Evolutionary conservation across 2,329 filamentous ascomycete species (phyloP).

Genomic region (Elsinoe australis): DNA sequence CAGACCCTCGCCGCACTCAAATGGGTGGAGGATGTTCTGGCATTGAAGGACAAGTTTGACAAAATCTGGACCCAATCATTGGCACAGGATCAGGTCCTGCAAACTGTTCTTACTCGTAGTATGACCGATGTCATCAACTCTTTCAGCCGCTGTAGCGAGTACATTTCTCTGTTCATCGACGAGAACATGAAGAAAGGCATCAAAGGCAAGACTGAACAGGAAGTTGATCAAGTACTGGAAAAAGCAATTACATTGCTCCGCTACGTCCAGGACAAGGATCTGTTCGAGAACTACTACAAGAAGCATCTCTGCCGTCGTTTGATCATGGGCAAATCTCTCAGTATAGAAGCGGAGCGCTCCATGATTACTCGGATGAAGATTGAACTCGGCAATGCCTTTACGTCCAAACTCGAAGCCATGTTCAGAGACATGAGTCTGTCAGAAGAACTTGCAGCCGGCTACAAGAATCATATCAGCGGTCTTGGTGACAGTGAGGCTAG

Average conservation of each 20-base stretch:
- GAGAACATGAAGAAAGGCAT: slow-evolving; percentile 92
- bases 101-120: slow-evolving; percentile 75
- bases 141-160: slow-evolving; percentile 77
- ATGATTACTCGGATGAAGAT: slow-evolving; percentile 97
- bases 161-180: slow-evolving; percentile 92
- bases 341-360: slow-evolving; percentile 84
- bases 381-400: slow-evolving; percentile 91
- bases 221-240: slow-evolving; percentile 76
- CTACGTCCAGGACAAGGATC: slow-evolving; percentile 84
- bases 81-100: slow-evolving; percentile 63
- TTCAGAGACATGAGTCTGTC: slow-evolving; percentile 93
- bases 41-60: slow-evolving; percentile 85
- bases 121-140: slow-evolving; percentile 90
- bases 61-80: slow-evolving; percentile 68
- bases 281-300: slow-evolving; percentile 97
- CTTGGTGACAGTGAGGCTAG: slow-evolving; percentile 50
- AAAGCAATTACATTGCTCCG: slow-evolving; percentile 83
- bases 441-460: slow-evolving; percentile 69
- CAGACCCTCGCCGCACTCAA: slow-evolving; percentile 81
- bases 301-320: slow-evolving; percentile 86
- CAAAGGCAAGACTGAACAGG: slow-evolving; percentile 82
- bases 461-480: slow-evolving; percentile 61
- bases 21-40: slow-evolving; percentile 88
- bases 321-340: slow-evolving; percentile 81
- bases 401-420: slow-evolving; percentile 89